Percentiles rank a stretch among this genome's conserved stretches.
These are phyloP conservation scores for Backusella sp. DNA, from an alignment of 192 early-diverging fungal species.

Conservation along the genomic window DNA sequence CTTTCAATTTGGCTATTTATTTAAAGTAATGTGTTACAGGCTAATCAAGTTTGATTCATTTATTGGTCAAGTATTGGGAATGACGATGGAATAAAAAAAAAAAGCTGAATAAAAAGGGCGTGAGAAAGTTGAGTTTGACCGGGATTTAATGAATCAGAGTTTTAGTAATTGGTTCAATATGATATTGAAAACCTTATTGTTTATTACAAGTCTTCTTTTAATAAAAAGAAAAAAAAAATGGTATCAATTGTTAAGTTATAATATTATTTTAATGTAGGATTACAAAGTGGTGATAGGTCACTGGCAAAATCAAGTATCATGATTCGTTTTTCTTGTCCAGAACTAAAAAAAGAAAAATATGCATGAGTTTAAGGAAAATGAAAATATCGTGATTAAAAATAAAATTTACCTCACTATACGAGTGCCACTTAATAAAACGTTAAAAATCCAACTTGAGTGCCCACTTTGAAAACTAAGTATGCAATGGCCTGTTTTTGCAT, in stretches of 20 bases:
- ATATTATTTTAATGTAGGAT: neutral
- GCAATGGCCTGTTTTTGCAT: conserved; percentile 74
- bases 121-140: neutral
- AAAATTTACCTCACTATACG: conserved; percentile 42
- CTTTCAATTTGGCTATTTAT: neutral
- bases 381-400: neutral
- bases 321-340: conserved; percentile 43
- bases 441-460: conserved; percentile 94
- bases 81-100: neutral
- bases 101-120: conserved; percentile 7
- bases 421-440: conserved; percentile 85
- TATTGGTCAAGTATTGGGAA: neutral
- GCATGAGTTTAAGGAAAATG: neutral
- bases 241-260: neutral
- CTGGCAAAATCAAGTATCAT: conserved; percentile 42
- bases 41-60: neutral
- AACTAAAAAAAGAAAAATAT: conserved; percentile 6
- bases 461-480: conserved; percentile 58
- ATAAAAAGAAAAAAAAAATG: neutral
- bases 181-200: neutral
- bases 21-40: neutral
- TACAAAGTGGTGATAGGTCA: conserved; percentile 9
- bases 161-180: neutral
- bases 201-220: neutral
- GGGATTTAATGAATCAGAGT: neutral